Evolutionary conservation across 768 basidiomycete genomes (phyloP), one percentile per base, ranked within the genome.

Genomic region (Kwoniella sp.): DNA sequence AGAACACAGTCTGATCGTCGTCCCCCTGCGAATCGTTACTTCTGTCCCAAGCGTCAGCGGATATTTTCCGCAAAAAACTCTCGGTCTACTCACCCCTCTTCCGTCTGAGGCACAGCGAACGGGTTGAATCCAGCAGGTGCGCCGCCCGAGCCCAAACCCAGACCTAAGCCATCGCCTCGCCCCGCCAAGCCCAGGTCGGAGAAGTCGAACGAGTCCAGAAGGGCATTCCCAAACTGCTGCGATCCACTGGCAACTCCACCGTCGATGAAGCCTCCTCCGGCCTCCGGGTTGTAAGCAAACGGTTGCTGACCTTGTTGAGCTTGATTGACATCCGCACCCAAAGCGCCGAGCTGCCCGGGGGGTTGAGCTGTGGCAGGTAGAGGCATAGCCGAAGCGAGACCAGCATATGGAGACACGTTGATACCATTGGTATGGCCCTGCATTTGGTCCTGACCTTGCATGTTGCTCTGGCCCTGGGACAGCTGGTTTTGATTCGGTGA

Each of bases 1-100:
- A 43, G 52, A 73, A 71, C 34, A 62, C 59, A 7, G 72, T 71
- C 34, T 73, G 64, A 52, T 70, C 69, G 49, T 70, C 69, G 14
- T 53, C 56, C 9, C 48, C 45, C 48, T 52, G 55, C 10, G 56
- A 46, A 20, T 62, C 63, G 44, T 32, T 55, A 14, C 66, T 60
- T 33, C 32, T 19, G 43, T 17, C 23, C 26, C 34, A 36, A 36
- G 19, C 15, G 29, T 29, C 41, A 7, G 17, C 2, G 15, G 42
- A 2, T 23, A 43, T 7, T 23, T 1, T 11, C 28, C 2, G 5
- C 5, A 15, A 36, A 5, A 36, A 19, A 5, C 34, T 47, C 4
- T 14, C 12, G 15, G 14, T 17, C 19, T 25, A 62, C 65, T 67
- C 57, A 60, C 65, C 60, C 59, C 22, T 62, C 60, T 32, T 65